Evolutionary conservation across 495 filamentous ascomycete species (phyloP).

Genomic region (Penicillium parvum): DNA sequence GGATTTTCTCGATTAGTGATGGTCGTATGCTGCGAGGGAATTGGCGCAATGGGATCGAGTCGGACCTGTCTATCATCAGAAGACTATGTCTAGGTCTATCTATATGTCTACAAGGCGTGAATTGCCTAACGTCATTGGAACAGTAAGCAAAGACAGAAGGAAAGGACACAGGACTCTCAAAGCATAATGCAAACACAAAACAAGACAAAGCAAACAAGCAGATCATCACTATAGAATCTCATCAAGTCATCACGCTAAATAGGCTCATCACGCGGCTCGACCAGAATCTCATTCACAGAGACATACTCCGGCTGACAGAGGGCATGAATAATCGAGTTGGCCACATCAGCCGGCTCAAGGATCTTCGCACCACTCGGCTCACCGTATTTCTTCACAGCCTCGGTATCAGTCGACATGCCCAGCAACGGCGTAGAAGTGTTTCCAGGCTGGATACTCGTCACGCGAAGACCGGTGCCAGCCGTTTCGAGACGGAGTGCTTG

Average conservation of each 20-base stretch:
- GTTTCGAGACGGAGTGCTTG: conserved; percentile 64
- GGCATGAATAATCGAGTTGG: conserved; percentile 59
- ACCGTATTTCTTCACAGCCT: conserved; percentile 66
- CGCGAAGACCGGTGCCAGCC: conserved; percentile 57
- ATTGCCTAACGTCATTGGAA: too few species aligned
- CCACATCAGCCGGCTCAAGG: conserved; percentile 58
- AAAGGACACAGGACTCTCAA: too few species aligned
- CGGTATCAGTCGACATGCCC: conserved; percentile 59
- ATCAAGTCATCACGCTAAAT: conserved; percentile 36
- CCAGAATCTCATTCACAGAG: conserved; percentile 65
- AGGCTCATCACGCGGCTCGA: conserved; percentile 67
- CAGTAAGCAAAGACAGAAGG: too few species aligned
- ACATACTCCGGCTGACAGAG: conserved; percentile 60
- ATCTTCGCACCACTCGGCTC: conserved; percentile 63
- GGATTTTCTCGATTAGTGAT: not conserved
- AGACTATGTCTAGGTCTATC: too few species aligned
- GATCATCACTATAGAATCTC: too few species aligned
- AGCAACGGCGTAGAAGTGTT: conserved; percentile 62
- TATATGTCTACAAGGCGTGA: too few species aligned
- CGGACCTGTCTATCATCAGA: too few species aligned
- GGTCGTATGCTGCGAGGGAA: too few species aligned
- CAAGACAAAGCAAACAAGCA: too few species aligned
- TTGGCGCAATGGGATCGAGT: too few species aligned
- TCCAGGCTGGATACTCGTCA: conserved; percentile 63
- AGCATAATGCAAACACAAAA: too few species aligned